These are phyloP conservation scores for Pyrenophora tritici-repentis DNA, from an alignment of 2,329 filamentous ascomycete species.

Conservation along the genomic window DNA sequence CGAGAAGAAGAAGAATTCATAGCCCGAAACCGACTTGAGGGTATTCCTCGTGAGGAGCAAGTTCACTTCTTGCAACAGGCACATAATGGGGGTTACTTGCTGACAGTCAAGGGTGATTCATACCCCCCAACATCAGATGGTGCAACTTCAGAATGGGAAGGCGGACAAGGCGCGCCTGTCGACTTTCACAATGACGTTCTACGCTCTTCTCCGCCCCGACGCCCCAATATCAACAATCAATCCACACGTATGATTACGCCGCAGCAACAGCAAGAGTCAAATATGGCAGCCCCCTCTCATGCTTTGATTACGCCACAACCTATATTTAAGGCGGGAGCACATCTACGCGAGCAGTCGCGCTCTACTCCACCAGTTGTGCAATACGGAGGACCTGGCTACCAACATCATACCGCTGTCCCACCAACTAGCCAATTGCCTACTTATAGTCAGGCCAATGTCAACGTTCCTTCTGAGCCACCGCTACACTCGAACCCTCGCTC, in stretches of 20 bases:
- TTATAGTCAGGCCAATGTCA: slow-evolving; percentile 12
- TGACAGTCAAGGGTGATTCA: slow-evolving; percentile 35
- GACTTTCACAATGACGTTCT: slow-evolving; percentile 10
- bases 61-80: slow-evolving; percentile 5
- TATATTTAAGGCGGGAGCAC: slow-evolving; percentile 20
- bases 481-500: background rate
- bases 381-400: slow-evolving; percentile 1
- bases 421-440: slow-evolving; percentile 17
- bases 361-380: slow-evolving; percentile 6
- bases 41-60: slow-evolving; percentile 7
- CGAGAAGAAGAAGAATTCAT: slow-evolving; percentile 6
- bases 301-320: slow-evolving; percentile 2
- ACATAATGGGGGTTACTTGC: slow-evolving; percentile 7
- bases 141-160: slow-evolving; percentile 21
- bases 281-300: background rate
- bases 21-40: background rate
- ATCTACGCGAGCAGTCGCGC: slow-evolving; percentile 28
- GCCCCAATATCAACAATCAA: slow-evolving; percentile 11
- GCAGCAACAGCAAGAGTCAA: slow-evolving; percentile 8
- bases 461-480: background rate
- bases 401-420: slow-evolving; percentile 1
- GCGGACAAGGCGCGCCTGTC: slow-evolving; percentile 12
- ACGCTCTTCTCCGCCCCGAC: slow-evolving; percentile 17
- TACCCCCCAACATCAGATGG: slow-evolving; percentile 48
- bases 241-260: slow-evolving; percentile 1